These are phyloP conservation scores for Chaetomiaceae sp. DNA, from an alignment of 2,329 filamentous ascomycete genomes.

Conservation along the genomic window DNA sequence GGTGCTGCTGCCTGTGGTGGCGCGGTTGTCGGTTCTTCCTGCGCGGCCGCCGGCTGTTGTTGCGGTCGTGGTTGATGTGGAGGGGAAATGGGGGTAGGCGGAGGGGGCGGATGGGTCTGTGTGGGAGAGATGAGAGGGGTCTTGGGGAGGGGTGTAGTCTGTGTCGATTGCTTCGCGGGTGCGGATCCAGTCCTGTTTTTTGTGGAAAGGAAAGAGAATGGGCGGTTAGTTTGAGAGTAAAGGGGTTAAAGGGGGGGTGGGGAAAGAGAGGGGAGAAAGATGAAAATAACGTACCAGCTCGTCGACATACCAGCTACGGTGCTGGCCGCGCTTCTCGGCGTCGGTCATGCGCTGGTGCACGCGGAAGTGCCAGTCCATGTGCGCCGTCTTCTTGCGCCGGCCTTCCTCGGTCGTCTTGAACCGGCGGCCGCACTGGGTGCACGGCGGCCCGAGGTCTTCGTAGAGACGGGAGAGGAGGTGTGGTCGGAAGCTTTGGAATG, in stretches of 20 bases:
- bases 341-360: constrained; percentile 87
- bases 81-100: neutral
- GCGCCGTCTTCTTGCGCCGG: constrained; percentile 77
- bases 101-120: neutral
- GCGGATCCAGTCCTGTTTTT: constrained; percentile 77
- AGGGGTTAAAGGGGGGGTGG: constrained; percentile 5
- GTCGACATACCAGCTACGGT: constrained; percentile 92
- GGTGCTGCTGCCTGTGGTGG: too few species aligned
- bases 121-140: too few species aligned
- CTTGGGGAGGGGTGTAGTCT: constrained; percentile 37
- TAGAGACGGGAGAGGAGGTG: constrained; percentile 71
- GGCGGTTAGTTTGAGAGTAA: too few species aligned
- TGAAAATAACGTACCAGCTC: constrained; percentile 60
- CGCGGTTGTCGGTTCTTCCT: too few species aligned
- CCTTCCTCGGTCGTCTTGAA: constrained; percentile 76
- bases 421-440: constrained; percentile 83
- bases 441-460: constrained; percentile 78
- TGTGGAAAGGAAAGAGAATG: too few species aligned
- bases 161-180: constrained; percentile 75
- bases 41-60: too few species aligned
- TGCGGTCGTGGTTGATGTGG: neutral
- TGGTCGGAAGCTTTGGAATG: constrained; percentile 44
- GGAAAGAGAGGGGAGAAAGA: constrained; percentile 11
- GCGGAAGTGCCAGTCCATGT: constrained; percentile 98
- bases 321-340: constrained; percentile 77